These are phyloP conservation scores for Debaryomyces udenii DNA, from an alignment of 1,139 yeast species.

Conservation along the genomic window DNA sequence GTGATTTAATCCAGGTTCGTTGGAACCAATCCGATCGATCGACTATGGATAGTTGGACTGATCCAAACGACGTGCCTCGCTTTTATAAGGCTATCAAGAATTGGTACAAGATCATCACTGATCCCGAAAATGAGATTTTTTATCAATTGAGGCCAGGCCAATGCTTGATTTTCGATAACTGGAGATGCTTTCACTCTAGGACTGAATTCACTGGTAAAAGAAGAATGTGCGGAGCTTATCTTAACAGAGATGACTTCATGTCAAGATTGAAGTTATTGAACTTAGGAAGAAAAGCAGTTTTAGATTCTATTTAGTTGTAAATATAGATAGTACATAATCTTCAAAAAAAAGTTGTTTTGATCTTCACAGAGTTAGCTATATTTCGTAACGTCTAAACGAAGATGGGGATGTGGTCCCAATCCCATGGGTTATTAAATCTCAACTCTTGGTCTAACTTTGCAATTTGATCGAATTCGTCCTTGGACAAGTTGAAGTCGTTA, in stretches of 20 bases:
- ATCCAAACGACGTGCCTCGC: slow-evolving; percentile 56
- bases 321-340: not conserved
- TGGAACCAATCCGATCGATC: slow-evolving; percentile 81
- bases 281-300: slow-evolving; percentile 53
- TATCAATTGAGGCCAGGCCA: slow-evolving; percentile 69
- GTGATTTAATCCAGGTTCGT: slow-evolving; percentile 64
- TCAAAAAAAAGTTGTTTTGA: slow-evolving; percentile 4
- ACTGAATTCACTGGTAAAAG: slow-evolving; percentile 71
- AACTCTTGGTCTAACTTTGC: slow-evolving; percentile 62
- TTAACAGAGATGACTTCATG: slow-evolving; percentile 69
- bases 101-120: slow-evolving; percentile 60
- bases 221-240: slow-evolving; percentile 77
- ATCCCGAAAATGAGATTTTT: slow-evolving; percentile 55
- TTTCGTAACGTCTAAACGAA: slow-evolving; percentile 31
- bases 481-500: slow-evolving; percentile 55
- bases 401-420: slow-evolving; percentile 65
- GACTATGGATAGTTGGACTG: slow-evolving; percentile 59
- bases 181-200: slow-evolving; percentile 77
- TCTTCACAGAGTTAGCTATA: slow-evolving; percentile 1
- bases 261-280: slow-evolving; percentile 56
- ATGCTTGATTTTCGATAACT: slow-evolving; percentile 71
- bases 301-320: slow-evolving; percentile 27
- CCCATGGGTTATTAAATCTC: slow-evolving; percentile 87
- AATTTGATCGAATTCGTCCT: slow-evolving; percentile 57
- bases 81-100: slow-evolving; percentile 63